phyloP scores from a whole-genome alignment of 345 rosid genomes.

The Euphorbia pulcherrima region DNA sequence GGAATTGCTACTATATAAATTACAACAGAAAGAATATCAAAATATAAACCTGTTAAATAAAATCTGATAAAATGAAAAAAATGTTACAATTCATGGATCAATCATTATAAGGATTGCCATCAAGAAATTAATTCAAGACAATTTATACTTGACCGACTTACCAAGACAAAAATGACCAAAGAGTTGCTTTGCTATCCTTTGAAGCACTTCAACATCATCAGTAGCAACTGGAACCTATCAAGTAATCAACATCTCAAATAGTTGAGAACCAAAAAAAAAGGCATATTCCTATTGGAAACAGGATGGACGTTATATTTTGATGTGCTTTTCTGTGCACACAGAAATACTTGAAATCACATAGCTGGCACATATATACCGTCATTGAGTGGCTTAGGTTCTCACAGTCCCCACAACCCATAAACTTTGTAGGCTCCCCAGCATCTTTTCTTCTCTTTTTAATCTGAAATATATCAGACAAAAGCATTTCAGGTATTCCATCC shows the following conservation, averaged over 20 bases:
- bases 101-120: not conserved
- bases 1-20: not conserved
- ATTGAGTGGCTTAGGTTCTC: constrained; percentile 81
- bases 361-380: constrained; percentile 43
- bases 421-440: constrained; percentile 81
- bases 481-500: constrained; percentile 4
- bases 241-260: constrained; percentile 3
- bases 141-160: constrained; percentile 24
- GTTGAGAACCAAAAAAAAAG: not conserved
- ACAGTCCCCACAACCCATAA: constrained; percentile 88
- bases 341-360: not conserved
- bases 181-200: constrained; percentile 73
- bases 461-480: constrained; percentile 33
- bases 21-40: not conserved
- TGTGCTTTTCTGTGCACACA: not conserved
- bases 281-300: not conserved
- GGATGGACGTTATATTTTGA: not conserved
- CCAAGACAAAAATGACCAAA: constrained; percentile 70
- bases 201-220: constrained; percentile 69
- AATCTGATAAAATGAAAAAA: not conserved
- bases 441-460: constrained; percentile 76
- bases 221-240: constrained; percentile 74
- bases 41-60: not conserved
- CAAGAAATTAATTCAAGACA: not conserved
- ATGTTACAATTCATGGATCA: no score